These are phyloP conservation scores for Phellopilus nigrolimitatus DNA, from an alignment of 1,284 basidiomycete species.

Conservation along the genomic window DNA sequence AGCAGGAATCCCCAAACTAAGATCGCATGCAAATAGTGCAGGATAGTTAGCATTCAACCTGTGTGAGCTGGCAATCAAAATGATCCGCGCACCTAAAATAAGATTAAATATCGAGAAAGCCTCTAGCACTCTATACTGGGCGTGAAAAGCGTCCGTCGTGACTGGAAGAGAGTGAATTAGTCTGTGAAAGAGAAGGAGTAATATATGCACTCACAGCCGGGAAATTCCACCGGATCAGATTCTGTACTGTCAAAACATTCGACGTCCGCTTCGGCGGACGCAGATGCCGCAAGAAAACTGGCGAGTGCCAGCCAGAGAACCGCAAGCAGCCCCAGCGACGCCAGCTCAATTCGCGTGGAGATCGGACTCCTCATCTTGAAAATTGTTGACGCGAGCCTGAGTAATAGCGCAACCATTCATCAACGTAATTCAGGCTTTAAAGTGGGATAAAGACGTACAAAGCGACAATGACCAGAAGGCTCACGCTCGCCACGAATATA, in stretches of 20 bases:
- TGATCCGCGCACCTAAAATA: slow-evolving; percentile 48
- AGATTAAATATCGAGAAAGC: slow-evolving; percentile 75
- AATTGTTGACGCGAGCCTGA: slow-evolving; percentile 57
- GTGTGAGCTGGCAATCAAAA: slow-evolving; percentile 8
- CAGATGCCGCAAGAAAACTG: slow-evolving; percentile 63
- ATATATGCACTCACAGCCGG: slow-evolving; percentile 48
- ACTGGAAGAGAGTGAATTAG: slow-evolving; percentile 32
- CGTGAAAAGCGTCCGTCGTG: slow-evolving; percentile 70
- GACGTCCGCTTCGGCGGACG: slow-evolving; percentile 70
- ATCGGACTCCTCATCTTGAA: slow-evolving; percentile 66
- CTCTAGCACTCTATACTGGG: slow-evolving; percentile 75
- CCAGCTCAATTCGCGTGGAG: slow-evolving; percentile 71
- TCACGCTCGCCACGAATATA: slow-evolving; percentile 68
- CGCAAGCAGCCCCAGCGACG: slow-evolving; percentile 63
- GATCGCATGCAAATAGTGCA: slow-evolving; percentile 14
- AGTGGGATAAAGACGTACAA: slow-evolving; percentile 46
- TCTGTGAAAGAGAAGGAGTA: slow-evolving; percentile 10
- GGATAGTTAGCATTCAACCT: slow-evolving; percentile 11
- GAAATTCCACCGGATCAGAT: slow-evolving; percentile 48
- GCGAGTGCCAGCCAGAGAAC: slow-evolving; percentile 77
- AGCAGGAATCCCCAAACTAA: slow-evolving; percentile 60
- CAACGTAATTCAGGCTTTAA: neutral
- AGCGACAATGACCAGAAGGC: slow-evolving; percentile 57
- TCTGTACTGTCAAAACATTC: slow-evolving; percentile 60
- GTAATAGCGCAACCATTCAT: neutral